Evolutionary conservation across 768 basidiomycete genomes (phyloP).

Genomic region (Boletus rex-veris): DNA sequence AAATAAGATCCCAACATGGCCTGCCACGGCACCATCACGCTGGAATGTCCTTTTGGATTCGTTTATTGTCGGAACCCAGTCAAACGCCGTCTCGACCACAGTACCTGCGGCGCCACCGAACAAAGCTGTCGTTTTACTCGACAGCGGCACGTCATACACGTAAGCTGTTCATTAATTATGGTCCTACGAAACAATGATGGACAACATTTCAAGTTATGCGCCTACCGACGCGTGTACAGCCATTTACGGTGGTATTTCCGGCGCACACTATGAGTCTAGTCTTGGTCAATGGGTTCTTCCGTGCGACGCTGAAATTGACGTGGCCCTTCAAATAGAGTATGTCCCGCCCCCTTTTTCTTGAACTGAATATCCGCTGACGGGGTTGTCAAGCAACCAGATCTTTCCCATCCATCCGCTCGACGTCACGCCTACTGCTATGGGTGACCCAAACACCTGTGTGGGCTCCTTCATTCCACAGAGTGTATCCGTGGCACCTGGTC

Average conservation of each 20-base stretch:
- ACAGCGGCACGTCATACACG: conserved; percentile 82
- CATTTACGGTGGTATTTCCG: conserved; percentile 65
- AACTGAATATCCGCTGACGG: conserved; percentile 10
- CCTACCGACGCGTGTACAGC: conserved; percentile 60
- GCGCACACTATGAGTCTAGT: conserved; percentile 52
- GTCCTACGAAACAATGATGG: conserved; percentile 1
- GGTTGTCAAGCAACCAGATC: conserved; percentile 54
- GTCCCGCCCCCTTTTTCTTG: conserved; percentile 22
- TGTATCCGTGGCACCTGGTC: conserved; percentile 52
- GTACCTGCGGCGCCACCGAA: conserved; percentile 59
- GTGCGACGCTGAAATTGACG: conserved; percentile 69
- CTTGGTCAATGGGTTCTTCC: conserved; percentile 70
- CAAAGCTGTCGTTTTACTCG: conserved; percentile 72
- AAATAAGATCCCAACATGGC: conserved; percentile 70
- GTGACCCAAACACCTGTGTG: conserved; percentile 52
- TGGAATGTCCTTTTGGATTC: conserved; percentile 81
- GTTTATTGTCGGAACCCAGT: conserved; percentile 54
- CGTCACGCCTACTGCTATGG: conserved; percentile 47
- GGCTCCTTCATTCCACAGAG: conserved; percentile 73
- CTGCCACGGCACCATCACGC: conserved; percentile 53
- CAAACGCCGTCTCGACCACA: conserved; percentile 49
- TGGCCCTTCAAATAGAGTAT: conserved; percentile 77
- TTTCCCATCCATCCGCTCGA: conserved; percentile 82
- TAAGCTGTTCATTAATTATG: conserved; percentile 33
- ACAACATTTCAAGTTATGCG: conserved; percentile 52